Conservation (phyloP, 108 stramenopile species). For the Skeletonema costatum region DNA sequence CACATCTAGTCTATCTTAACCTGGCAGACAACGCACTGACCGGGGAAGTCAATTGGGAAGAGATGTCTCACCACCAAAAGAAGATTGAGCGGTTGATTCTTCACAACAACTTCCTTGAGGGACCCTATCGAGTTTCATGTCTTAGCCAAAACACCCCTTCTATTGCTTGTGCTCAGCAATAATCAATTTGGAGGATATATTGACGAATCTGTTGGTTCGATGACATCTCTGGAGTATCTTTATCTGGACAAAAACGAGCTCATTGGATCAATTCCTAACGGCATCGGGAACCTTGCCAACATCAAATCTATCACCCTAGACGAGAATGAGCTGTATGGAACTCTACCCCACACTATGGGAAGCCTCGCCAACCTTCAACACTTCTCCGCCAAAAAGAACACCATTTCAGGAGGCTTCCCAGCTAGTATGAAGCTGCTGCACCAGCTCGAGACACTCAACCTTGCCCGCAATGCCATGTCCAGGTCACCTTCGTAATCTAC, state of each 20-base stretch:
- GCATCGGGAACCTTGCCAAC: slow-evolving; percentile 34
- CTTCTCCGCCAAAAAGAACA: slow-evolving; percentile 53
- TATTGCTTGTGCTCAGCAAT: slow-evolving; percentile 61
- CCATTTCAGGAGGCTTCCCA: slow-evolving; percentile 50
- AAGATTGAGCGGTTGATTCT: slow-evolving; percentile 29
- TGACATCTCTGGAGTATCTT: slow-evolving; percentile 57
- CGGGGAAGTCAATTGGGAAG: slow-evolving; percentile 39
- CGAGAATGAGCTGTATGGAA: slow-evolving; percentile 52
- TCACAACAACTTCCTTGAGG: slow-evolving; percentile 39
- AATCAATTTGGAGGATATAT: slow-evolving; percentile 66
- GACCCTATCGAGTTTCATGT: slow-evolving; percentile 33
- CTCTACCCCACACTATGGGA: slow-evolving; percentile 48
- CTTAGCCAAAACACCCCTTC: slow-evolving; percentile 51
- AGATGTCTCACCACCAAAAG: slow-evolving; percentile 13
- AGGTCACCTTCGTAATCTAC: slow-evolving; percentile 15
- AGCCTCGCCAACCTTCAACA: slow-evolving; percentile 50
- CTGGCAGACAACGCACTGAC: slow-evolving; percentile 25
- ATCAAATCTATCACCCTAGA: slow-evolving; percentile 39
- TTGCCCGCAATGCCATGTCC: slow-evolving; percentile 44
- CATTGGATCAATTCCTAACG: slow-evolving; percentile 55
- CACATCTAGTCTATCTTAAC: slow-evolving; percentile 40
- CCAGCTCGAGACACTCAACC: slow-evolving; percentile 46
- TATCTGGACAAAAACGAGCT: slow-evolving; percentile 71
- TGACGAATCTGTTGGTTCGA: slow-evolving; percentile 23
- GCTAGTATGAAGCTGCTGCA: slow-evolving; percentile 27